Evolutionary conservation across 225 moss, liverwort and hornwort species (phyloP).

Genomic region (Marchantia paleacea): DNA sequence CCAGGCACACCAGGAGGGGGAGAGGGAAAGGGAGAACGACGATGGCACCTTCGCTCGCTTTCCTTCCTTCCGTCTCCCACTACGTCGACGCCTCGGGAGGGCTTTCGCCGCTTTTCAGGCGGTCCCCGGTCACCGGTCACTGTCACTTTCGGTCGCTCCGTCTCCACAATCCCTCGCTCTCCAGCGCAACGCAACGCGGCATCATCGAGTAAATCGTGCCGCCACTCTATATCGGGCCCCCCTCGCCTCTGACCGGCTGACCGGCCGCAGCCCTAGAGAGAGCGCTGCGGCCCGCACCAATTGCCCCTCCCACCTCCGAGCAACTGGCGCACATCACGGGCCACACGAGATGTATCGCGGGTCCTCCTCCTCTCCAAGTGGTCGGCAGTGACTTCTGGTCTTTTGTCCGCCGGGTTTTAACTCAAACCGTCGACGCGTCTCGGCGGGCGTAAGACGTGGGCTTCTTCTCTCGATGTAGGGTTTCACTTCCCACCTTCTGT

Average conservation of each 20-base stretch:
- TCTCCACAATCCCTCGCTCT: not conserved
- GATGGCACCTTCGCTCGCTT: not conserved
- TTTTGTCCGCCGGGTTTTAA: not conserved
- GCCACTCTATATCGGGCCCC: not conserved
- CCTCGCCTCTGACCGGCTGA: not conserved
- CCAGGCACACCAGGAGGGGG: not conserved
- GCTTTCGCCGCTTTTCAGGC: not conserved
- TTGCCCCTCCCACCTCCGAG: not conserved
- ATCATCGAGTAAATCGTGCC: not conserved
- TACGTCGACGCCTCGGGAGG: constrained; percentile 1
- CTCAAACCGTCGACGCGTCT: not conserved
- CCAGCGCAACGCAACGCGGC: not conserved
- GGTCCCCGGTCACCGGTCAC: not conserved
- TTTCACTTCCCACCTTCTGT: not conserved
- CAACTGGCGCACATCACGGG: constrained; percentile 9
- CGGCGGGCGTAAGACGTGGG: not conserved
- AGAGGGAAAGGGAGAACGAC: not conserved
- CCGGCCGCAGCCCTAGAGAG: constrained; percentile 14
- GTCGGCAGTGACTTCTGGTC: not conserved
- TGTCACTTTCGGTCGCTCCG: not conserved
- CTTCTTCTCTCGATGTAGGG: not conserved
- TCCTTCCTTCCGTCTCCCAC: not conserved
- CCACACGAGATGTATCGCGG: not conserved
- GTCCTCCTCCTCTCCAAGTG: not conserved
- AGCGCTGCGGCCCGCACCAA: not conserved